Conservation (phyloP, 371 early-diverging fungal genomes). For the Mortierella sp. region DNA sequence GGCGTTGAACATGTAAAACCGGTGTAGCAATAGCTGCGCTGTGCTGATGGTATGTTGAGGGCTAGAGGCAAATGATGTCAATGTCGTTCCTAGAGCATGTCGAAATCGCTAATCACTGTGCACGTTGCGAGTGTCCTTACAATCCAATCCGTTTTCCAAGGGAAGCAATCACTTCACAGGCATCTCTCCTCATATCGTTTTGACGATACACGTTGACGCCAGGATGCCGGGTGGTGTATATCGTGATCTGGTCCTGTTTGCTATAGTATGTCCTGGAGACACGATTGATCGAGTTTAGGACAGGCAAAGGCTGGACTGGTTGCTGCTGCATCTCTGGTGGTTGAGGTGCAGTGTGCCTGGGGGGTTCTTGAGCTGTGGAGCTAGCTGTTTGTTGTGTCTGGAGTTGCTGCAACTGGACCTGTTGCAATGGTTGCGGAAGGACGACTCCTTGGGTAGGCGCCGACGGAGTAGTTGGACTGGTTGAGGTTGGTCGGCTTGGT, state of each 20-base stretch:
- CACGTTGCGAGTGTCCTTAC: slow-evolving; percentile 18
- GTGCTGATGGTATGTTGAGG: slow-evolving; percentile 80
- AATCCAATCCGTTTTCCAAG: slow-evolving; percentile 51
- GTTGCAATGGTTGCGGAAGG: slow-evolving; percentile 8
- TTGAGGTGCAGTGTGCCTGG: slow-evolving; percentile 5
- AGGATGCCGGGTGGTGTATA: slow-evolving; percentile 36
- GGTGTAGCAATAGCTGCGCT: slow-evolving; percentile 77
- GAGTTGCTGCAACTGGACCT: slow-evolving; percentile 9
- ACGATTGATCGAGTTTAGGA: slow-evolving; percentile 44
- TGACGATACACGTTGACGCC: slow-evolving; percentile 34
- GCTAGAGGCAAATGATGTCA: slow-evolving; percentile 39
- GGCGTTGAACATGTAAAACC: slow-evolving; percentile 74
- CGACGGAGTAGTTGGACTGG: slow-evolving; percentile 43
- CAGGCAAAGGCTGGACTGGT: slow-evolving; percentile 4
- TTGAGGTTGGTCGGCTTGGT: slow-evolving; percentile 49
- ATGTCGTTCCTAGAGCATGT: not conserved
- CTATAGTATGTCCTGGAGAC: slow-evolving; percentile 51
- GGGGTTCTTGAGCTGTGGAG: slow-evolving; percentile 13
- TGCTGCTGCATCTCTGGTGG: slow-evolving; percentile 10
- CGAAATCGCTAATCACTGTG: not conserved
- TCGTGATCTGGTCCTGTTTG: slow-evolving; percentile 34
- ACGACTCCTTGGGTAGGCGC: slow-evolving; percentile 20
- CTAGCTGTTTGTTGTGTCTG: slow-evolving; percentile 6
- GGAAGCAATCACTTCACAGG: slow-evolving; percentile 42
- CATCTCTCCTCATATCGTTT: slow-evolving; percentile 36